Evolutionary conservation across 2,329 filamentous ascomycete genomes (phyloP).

Genomic region (Curvularia eragrostidis): DNA sequence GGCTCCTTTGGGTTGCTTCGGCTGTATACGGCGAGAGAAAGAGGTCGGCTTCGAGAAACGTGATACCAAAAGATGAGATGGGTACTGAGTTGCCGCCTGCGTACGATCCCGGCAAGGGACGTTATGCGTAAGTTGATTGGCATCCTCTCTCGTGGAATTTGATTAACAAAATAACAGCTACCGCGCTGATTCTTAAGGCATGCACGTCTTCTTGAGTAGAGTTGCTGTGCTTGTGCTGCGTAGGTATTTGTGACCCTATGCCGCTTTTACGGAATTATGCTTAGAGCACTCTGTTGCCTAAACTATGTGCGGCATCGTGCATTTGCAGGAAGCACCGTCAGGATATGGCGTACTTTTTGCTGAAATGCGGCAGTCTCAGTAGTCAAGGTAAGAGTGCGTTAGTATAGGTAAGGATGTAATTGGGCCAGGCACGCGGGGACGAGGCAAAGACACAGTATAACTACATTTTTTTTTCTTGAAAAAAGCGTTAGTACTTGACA

Average conservation of each 20-base stretch:
- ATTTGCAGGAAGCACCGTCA: no score
- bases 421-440: no score
- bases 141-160: not conserved
- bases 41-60: slow-evolving; percentile 11
- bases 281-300: no score
- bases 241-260: not conserved
- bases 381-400: no score
- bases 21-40: slow-evolving; percentile 40
- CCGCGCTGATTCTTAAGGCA: not conserved
- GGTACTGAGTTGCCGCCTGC: slow-evolving; percentile 10
- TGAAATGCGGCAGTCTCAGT: no score
- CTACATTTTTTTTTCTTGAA: no score
- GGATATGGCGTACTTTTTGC: no score
- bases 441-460: no score
- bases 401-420: no score
- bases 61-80: slow-evolving; percentile 17
- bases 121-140: slow-evolving; percentile 21
- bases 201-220: not conserved
- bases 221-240: not conserved
- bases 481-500: no score
- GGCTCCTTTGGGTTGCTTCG: slow-evolving; percentile 41
- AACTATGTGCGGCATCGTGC: no score
- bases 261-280: not conserved
- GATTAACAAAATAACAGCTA: slow-evolving; percentile 2
- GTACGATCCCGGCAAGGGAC: slow-evolving; percentile 22